Percentiles rank a stretch among this genome's conserved stretches.
Evolutionary conservation across 805 yeast species (phyloP).

Genomic region (Saccharomycopsis fodiens): DNA sequence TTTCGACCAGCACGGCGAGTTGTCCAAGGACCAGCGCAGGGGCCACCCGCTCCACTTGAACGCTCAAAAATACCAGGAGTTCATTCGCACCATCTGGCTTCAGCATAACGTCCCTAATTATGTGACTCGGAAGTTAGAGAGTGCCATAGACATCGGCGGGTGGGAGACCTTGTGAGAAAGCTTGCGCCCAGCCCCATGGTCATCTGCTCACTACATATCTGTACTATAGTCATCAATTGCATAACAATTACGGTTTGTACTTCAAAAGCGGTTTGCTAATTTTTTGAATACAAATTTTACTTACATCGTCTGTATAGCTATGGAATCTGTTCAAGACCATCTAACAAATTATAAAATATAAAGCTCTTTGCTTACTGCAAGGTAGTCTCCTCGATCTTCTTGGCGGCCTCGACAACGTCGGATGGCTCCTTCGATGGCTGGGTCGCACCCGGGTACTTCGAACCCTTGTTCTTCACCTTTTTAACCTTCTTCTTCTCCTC

Average conservation of each 20-base stretch:
- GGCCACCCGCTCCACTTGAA: conserved; percentile 67
- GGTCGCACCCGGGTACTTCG: conserved; percentile 74
- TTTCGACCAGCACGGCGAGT: conserved; percentile 79
- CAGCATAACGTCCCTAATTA: conserved; percentile 70
- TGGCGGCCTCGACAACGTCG: conserved; percentile 27
- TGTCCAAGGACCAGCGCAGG: conserved; percentile 64
- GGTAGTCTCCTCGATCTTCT: conserved; percentile 33
- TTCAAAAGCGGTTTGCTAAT: too few species aligned
- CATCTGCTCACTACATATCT: neutral
- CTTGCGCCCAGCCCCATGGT: neutral
- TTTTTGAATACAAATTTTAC: too few species aligned
- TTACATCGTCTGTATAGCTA: too few species aligned
- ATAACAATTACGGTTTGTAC: too few species aligned
- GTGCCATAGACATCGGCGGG: conserved; percentile 81
- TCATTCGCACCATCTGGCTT: conserved; percentile 65
- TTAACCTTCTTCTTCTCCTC: conserved; percentile 56
- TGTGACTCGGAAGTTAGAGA: conserved; percentile 75
- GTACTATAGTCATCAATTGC: neutral
- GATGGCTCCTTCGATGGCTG: conserved; percentile 26
- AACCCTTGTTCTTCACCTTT: conserved; percentile 74
- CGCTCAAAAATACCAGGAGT: conserved; percentile 52
- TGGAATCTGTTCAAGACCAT: too few species aligned
- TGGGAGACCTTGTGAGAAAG: conserved; percentile 79
- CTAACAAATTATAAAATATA: too few species aligned
- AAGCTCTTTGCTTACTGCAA: too few species aligned